Conservation (phyloP, 23 red algal genomes). For the Agarophyton chilense region DNA sequence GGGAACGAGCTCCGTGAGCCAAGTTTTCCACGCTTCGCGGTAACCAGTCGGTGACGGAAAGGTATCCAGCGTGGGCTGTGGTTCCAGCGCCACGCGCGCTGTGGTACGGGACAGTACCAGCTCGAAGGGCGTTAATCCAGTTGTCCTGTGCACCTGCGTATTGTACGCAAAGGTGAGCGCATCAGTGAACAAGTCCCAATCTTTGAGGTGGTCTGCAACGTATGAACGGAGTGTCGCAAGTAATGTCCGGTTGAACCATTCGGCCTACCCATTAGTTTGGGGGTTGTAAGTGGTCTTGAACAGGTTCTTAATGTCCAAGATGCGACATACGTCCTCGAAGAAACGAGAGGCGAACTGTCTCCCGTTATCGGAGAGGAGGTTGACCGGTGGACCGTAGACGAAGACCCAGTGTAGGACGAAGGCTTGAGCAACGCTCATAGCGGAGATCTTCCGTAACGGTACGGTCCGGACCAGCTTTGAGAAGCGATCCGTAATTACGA, state of each 20-base stretch:
- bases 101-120: not conserved
- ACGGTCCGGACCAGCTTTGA: conserved; percentile 30
- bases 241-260: conserved; percentile 28
- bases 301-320: not conserved
- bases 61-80: no score
- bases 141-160: no score
- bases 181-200: no score
- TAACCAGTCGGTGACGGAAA: no score
- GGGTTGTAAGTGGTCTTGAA: conserved; percentile 23
- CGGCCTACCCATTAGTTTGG: conserved; percentile 25
- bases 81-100: not conserved
- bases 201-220: not conserved
- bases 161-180: no score
- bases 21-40: not conserved
- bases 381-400: no score
- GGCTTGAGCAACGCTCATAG: not conserved
- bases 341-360: no score
- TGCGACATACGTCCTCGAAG: not conserved
- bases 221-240: not conserved
- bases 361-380: no score
- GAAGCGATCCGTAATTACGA: conserved; percentile 45
- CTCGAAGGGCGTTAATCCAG: not conserved
- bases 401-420: conserved; percentile 5
- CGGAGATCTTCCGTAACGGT: conserved; percentile 11
- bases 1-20: not conserved